These are phyloP conservation scores for Ustilago crameri DNA, from an alignment of 1,284 basidiomycete species.

Conservation along the genomic window DNA sequence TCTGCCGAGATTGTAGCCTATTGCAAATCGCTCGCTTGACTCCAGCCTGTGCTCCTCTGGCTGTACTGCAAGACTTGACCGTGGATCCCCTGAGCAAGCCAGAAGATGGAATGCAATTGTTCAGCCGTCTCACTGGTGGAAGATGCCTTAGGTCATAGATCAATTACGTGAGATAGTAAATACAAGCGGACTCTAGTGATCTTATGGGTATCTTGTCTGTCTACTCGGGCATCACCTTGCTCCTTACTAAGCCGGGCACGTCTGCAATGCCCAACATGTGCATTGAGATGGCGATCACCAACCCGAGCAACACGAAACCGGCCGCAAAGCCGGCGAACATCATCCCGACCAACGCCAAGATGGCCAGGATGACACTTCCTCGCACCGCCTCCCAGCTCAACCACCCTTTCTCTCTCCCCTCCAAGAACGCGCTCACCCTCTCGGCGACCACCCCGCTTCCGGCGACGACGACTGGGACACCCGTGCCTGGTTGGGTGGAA, in stretches of 20 bases:
- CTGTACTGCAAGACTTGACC: too few species aligned
- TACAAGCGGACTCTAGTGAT: neutral
- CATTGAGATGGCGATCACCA: slow-evolving; percentile 31
- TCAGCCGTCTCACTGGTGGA: neutral
- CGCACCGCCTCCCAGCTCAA: slow-evolving; percentile 40
- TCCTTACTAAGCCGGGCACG: slow-evolving; percentile 35
- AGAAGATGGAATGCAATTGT: too few species aligned
- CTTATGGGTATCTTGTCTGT: neutral
- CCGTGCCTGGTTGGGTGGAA: slow-evolving; percentile 69
- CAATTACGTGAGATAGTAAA: too few species aligned
- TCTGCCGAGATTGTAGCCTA: too few species aligned
- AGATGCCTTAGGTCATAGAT: neutral
- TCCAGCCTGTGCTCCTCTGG: too few species aligned
- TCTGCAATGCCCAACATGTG: slow-evolving; percentile 42
- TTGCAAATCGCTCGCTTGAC: too few species aligned
- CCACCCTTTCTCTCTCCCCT: slow-evolving; percentile 35
- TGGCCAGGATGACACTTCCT: slow-evolving; percentile 31
- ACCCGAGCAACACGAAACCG: slow-evolving; percentile 22
- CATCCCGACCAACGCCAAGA: slow-evolving; percentile 17
- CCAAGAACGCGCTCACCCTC: slow-evolving; percentile 39
- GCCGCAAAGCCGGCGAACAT: slow-evolving; percentile 36
- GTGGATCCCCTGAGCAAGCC: too few species aligned
- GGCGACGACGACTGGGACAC: slow-evolving; percentile 62
- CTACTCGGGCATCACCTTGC: slow-evolving; percentile 40
- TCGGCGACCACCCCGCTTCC: slow-evolving; percentile 58